Evolutionary conservation across 2,329 filamentous ascomycete genomes (phyloP).

Genomic region (Pyrenophora graminea): DNA sequence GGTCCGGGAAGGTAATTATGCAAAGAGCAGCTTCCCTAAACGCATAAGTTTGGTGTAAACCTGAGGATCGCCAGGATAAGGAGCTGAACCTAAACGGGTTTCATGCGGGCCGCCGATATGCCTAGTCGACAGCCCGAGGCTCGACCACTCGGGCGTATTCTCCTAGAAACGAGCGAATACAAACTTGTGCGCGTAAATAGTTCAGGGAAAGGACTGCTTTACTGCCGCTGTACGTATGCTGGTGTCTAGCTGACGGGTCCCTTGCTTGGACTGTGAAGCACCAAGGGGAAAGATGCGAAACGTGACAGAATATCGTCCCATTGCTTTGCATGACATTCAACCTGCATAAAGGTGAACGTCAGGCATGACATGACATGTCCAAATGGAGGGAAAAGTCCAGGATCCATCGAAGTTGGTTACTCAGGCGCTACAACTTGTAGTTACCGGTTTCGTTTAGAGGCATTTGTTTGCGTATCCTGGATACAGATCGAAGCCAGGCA

Average conservation of each 20-base stretch:
- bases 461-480: not conserved
- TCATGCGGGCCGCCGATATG: slow-evolving; percentile 30
- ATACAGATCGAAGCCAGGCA: not conserved
- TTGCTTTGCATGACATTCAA: too few relatives aligned
- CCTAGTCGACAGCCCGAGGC: not conserved
- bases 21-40: slow-evolving; percentile 36
- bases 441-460: not conserved
- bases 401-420: too few relatives aligned
- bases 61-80: slow-evolving; percentile 29
- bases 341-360: too few relatives aligned
- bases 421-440: not conserved
- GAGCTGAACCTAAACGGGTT: slow-evolving; percentile 41
- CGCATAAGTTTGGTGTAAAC: slow-evolving; percentile 44
- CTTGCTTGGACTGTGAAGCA: too few relatives aligned
- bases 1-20: slow-evolving; percentile 21
- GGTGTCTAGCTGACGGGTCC: too few relatives aligned
- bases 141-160: too few relatives aligned
- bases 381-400: too few relatives aligned
- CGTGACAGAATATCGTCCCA: too few relatives aligned
- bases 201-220: not conserved
- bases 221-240: too few relatives aligned
- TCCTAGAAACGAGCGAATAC: not conserved
- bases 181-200: not conserved
- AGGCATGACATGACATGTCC: too few relatives aligned
- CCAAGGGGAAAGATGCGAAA: too few relatives aligned